Evolutionary conservation across 331 rosid species (phyloP).

Genomic region (Malus hybrid): DNA sequence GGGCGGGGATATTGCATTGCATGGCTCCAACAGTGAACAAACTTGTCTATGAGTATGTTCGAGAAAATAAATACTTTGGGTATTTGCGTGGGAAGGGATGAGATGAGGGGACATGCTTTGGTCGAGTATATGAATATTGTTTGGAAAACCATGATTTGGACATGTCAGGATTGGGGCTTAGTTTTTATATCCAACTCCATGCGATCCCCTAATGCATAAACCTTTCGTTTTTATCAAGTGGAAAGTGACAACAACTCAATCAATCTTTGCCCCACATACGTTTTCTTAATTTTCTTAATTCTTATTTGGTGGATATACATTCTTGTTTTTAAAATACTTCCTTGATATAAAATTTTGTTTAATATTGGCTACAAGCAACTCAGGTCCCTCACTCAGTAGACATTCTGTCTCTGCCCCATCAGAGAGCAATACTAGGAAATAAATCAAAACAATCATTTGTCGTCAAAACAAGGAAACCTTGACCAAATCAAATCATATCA

Average conservation of each 20-base stretch:
- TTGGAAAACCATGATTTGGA: constrained; percentile 17
- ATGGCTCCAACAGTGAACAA: not conserved
- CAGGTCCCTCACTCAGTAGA: not conserved
- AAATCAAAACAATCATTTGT: too few species aligned
- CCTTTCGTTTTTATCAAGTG: not conserved
- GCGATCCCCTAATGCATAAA: not conserved
- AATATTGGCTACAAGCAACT: not conserved
- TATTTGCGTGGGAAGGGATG: not conserved
- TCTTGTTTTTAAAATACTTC: not conserved
- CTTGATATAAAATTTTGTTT: not conserved
- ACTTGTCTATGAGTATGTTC: not conserved
- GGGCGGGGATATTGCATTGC: not conserved
- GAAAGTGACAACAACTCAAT: constrained; percentile 13
- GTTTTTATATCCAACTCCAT: not conserved
- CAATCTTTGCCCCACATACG: not conserved
- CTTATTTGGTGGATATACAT: not conserved
- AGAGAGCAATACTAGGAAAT: too few species aligned
- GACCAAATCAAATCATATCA: too few species aligned
- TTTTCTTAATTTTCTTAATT: too few species aligned
- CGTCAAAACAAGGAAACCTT: too few species aligned
- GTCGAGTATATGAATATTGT: not conserved
- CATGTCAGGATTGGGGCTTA: not conserved
- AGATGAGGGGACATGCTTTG: constrained; percentile 7
- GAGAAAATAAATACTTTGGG: not conserved
- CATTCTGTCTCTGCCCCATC: not conserved